These are phyloP conservation scores for Clonostachys byssicola DNA, from an alignment of 2,329 filamentous ascomycete species.

Conservation along the genomic window DNA sequence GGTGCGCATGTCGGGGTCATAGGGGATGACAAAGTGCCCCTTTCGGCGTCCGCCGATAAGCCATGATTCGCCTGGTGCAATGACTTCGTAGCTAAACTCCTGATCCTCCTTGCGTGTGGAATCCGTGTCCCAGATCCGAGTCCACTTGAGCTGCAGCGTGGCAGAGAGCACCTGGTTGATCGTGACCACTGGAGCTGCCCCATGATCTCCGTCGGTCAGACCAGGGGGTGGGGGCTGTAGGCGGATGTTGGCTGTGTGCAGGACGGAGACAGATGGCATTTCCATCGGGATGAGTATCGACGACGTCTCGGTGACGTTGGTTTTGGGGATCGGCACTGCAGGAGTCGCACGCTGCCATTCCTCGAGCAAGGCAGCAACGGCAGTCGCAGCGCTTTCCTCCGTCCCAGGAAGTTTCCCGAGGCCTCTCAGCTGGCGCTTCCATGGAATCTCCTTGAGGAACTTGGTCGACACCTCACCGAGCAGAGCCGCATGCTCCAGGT, in stretches of 20 bases:
- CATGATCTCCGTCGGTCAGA: conserved; percentile 18
- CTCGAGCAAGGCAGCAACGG: conserved; percentile 19
- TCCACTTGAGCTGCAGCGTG: conserved; percentile 58
- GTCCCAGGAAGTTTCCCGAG: conserved; percentile 35
- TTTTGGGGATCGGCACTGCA: conserved; percentile 14
- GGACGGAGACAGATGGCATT: conserved; percentile 75
- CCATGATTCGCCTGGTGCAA: conserved; percentile 72
- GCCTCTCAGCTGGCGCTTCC: conserved; percentile 44
- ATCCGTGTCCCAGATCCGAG: conserved; percentile 54
- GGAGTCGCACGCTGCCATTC: conserved; percentile 23
- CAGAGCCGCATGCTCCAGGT: conserved; percentile 54
- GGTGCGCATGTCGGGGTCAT: conserved; percentile 1
- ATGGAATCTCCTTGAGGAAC: conserved; percentile 38
- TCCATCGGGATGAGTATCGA: conserved; percentile 87
- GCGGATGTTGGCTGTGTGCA: conserved; percentile 73
- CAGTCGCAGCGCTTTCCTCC: conserved; percentile 19
- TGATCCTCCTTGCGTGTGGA: conserved; percentile 39
- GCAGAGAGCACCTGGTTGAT: conserved; percentile 64
- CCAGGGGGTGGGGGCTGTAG: conserved; percentile 29
- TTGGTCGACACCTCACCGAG: conserved; percentile 45
- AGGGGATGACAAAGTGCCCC: conserved; percentile 67
- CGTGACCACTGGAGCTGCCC: conserved; percentile 36
- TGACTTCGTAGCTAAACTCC: conserved; percentile 81
- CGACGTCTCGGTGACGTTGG: conserved; percentile 32
- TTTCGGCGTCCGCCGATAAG: conserved; percentile 78